Evolutionary conservation across 495 filamentous ascomycete genomes (phyloP), one percentile per base, ranked within the genome.

Genomic region (Xylaria cubensis): DNA sequence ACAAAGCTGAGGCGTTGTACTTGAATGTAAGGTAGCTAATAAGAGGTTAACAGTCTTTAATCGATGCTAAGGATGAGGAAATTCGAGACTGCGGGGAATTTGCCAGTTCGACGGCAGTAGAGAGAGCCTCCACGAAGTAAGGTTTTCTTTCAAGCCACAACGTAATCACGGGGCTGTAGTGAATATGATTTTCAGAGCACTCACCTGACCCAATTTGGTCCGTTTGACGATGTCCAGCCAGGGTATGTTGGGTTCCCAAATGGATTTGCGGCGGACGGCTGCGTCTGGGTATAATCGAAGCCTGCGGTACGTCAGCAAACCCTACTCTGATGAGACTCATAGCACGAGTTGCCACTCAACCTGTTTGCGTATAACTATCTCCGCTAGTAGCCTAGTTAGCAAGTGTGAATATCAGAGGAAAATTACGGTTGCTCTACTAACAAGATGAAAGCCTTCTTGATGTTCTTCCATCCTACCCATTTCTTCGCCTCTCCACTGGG

Each of bases 161-260:
- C 29, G 17, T 58, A 24, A 51, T 51, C 4, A 24, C 3, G 34
- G 19, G 17, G 29, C 5, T 6, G 8, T 15, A 53, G 24, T 6
- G 29, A 4, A 41, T 1, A 0, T 3, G 12, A 50, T n/a, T 32
- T 36, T 19, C 85, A 55, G 24, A 62, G 19, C 3, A 72, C 70
- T 59, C 1, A 72, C 70, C 51, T 80, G 51, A 93, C 85, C 92
- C 92, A 95, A 79, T 91, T 91, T 13, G 86, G 83, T 15, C 88
- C 88, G 71, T 89, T 90, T 32, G 84, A 77, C 42, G 88, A 84
- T 1, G 88, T 90, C 80, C 82, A 87, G 6, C 88, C 89, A 1
- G 89, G 90, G 55, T 89, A 89, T 0, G 80, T 61, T 7, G 94
- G 93, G 78, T 95, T 97, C 32, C 93, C 93, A 71, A 96, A 84